Conservation (phyloP, 306 rosid genomes). For the Fagus sylvatica region DNA sequence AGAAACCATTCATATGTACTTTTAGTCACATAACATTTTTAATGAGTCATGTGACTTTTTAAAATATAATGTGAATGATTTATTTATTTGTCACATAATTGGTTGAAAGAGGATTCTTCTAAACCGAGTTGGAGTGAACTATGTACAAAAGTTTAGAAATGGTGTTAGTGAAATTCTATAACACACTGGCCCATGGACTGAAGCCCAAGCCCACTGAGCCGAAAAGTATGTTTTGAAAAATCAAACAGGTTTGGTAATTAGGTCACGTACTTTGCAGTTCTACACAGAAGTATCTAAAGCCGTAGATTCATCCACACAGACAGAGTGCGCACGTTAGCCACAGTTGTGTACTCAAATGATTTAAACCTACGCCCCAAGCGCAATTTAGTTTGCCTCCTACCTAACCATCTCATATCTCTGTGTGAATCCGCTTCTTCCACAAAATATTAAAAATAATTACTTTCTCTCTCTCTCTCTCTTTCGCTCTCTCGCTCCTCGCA, state of each 20-base stretch:
- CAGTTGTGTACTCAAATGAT: neutral
- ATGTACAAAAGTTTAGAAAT: too few species aligned
- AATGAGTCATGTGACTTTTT: too few species aligned
- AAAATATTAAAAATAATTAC: slow-evolving; percentile 5
- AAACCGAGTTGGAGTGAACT: too few species aligned
- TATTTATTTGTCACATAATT: too few species aligned
- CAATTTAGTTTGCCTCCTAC: slow-evolving; percentile 41
- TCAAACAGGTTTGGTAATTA: neutral
- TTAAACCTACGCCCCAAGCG: slow-evolving; percentile 34
- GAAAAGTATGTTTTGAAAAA: too few species aligned
- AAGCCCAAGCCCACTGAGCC: too few species aligned
- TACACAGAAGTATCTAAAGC: neutral
- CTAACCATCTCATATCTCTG: slow-evolving; percentile 54
- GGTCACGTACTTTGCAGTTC: neutral
- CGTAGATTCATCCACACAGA: neutral
- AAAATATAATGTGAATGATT: too few species aligned
- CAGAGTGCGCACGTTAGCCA: slow-evolving; percentile 49
- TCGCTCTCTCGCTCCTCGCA: slow-evolving; percentile 24
- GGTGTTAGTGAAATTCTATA: too few species aligned
- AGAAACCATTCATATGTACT: too few species aligned
- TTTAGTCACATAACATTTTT: too few species aligned
- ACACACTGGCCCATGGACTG: too few species aligned
- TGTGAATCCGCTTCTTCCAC: slow-evolving; percentile 63
- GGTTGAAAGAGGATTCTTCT: too few species aligned
- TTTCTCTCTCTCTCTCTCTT: slow-evolving; percentile 8